Evolutionary conservation across 2,329 filamentous ascomycete genomes (phyloP), one percentile per base, ranked within the genome.

Genomic region (Alternaria metachromatica): DNA sequence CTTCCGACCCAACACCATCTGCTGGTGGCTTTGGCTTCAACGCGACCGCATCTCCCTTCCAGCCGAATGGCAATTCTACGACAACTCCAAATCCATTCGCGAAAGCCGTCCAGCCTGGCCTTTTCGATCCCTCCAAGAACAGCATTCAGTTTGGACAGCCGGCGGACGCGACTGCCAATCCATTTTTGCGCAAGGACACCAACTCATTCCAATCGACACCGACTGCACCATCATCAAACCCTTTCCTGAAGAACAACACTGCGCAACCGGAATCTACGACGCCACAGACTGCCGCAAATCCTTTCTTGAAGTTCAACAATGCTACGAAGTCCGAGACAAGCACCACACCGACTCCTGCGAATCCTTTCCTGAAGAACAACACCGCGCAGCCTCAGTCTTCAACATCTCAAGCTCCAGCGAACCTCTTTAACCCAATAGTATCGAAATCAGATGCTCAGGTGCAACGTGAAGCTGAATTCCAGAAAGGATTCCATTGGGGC

Each of bases 81-180:
- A 60, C 57, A 41, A 43, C 44, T 8, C 25, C 55, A 8, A 72
- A 68, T 46, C 69, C 69, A 7, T 72, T 70, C 20, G 20, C 48
- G n/a, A 60, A 63, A 48, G 55, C 53, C n/a, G 53, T 67, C 4
- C 68, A 72, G n/a, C 67, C 75, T 43, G 75, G 75, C 15, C 20
- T 76, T 0, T 80, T 78, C 41, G 72, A 80, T 62, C 58, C 71
- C 9, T 66, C 69, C 0, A 76, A 73, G 28, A 68, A 76, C 23
- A 4, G 63, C 15, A 72, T 78, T 33, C 69, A 72, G 13, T 80
- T 80, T 41, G 67, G 69, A 6, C 60, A 67, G 9, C 46, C 66
- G 4, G 41, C 48, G 48, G 49, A 51, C 6, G 7, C 60, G 8
- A 64, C 55, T 6, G 41, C 41, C 11, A 73, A 67, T 23, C 67